A percentile compares a stretch with the other conserved stretches of the same genome.
Evolutionary conservation across 2,329 filamentous ascomycete genomes (phyloP).

Genomic region (Fusarium stilboides): DNA sequence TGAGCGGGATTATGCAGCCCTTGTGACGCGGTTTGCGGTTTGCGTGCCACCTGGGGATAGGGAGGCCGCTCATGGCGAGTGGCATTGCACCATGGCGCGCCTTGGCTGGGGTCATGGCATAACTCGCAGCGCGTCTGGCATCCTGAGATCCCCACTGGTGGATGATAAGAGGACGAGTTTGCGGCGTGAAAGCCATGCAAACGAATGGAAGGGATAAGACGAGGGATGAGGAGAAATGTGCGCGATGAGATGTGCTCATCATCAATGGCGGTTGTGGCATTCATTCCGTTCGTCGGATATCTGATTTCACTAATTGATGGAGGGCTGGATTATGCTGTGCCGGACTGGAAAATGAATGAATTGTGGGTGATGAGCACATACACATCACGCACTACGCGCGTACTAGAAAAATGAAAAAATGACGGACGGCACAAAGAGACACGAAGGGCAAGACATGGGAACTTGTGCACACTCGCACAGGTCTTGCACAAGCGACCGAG

Average conservation of each 20-base stretch:
- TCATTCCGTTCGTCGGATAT: slow-evolving; percentile 36
- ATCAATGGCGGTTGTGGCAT: slow-evolving; percentile 40
- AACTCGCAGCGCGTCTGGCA: slow-evolving; percentile 48
- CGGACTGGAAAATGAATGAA: slow-evolving; percentile 7
- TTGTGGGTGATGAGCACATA: slow-evolving; percentile 34
- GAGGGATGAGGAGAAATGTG: slow-evolving; percentile 43
- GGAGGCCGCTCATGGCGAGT: slow-evolving; percentile 46
- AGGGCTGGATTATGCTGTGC: slow-evolving; percentile 25
- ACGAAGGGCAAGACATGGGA: slow-evolving; percentile 30
- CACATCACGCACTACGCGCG: slow-evolving; percentile 38
- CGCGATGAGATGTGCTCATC: slow-evolving; percentile 34
- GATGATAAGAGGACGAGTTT: slow-evolving; percentile 24
- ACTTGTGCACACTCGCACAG: slow-evolving; percentile 42
- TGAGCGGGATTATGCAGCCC: slow-evolving; percentile 55
- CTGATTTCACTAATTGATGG: slow-evolving; percentile 12
- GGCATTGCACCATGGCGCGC: slow-evolving; percentile 44
- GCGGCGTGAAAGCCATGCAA: slow-evolving; percentile 29
- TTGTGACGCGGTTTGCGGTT: slow-evolving; percentile 53
- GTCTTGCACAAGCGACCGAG: slow-evolving; percentile 42
- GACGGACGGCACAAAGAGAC: slow-evolving; percentile 32
- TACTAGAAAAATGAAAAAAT: slow-evolving; percentile 25
- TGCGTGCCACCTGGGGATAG: slow-evolving; percentile 50
- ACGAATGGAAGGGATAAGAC: slow-evolving; percentile 42
- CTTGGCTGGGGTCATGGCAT: slow-evolving; percentile 43
- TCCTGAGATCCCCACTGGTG: slow-evolving; percentile 40